A percentile compares a stretch with the other conserved stretches of the same genome.
Evolutionary conservation across 2,329 filamentous ascomycete species (phyloP).

Genomic region (Fusarium scirpi): DNA sequence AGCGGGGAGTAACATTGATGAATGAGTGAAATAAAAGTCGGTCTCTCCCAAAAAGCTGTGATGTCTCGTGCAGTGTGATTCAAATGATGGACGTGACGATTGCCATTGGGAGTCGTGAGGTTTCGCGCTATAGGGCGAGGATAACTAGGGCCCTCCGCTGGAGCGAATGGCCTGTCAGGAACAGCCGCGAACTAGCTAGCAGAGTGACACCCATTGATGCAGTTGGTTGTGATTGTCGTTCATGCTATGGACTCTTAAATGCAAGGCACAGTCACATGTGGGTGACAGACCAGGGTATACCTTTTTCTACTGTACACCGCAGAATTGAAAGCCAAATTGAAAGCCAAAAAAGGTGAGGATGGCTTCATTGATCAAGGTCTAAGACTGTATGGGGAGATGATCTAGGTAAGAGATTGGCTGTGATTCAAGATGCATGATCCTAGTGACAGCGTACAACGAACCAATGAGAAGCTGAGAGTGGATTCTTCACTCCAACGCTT

Average conservation of each 20-base stretch:
- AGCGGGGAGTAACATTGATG: conserved; percentile 23
- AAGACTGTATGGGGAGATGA: conserved; percentile 6
- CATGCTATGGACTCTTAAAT: conserved; percentile 17
- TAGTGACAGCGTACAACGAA: conserved; percentile 25
- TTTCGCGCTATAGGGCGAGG: conserved; percentile 39
- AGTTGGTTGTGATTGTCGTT: conserved; percentile 26
- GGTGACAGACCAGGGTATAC: conserved; percentile 27
- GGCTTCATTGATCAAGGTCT: conserved; percentile 1
- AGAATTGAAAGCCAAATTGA: background rate
- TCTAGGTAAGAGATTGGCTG: conserved; percentile 39
- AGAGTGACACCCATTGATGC: conserved; percentile 23
- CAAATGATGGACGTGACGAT: conserved; percentile 38
- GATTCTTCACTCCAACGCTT: conserved; percentile 6
- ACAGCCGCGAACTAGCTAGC: conserved; percentile 33
- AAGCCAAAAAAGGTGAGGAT: conserved; percentile 17
- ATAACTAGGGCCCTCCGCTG: conserved; percentile 4
- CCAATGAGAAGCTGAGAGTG: conserved; percentile 28
- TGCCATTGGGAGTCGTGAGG: conserved; percentile 41
- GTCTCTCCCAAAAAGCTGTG: conserved; percentile 33
- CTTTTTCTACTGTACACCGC: conserved; percentile 12
- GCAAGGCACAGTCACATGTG: conserved; percentile 37
- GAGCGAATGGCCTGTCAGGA: conserved; percentile 32
- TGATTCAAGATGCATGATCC: conserved; percentile 27
- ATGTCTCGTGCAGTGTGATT: conserved; percentile 45
- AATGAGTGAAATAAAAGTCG: conserved; percentile 16